A percentile compares a stretch with the other conserved stretches of the same genome.
phyloP scores from a whole-genome alignment of 2,329 filamentous ascomycete genomes.

The Ceratocystiopsis sp. region DNA sequence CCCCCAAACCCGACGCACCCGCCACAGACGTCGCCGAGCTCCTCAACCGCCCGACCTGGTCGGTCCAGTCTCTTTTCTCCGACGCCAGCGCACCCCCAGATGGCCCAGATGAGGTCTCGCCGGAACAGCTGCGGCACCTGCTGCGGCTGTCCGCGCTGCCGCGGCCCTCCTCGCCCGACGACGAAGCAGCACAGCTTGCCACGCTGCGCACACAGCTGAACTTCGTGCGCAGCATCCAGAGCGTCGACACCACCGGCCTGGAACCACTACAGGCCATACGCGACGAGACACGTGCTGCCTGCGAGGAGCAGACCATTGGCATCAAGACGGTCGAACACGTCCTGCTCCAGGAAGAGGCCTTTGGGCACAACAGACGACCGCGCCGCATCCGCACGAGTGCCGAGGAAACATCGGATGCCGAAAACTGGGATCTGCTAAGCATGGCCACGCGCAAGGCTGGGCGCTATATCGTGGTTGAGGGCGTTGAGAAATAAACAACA shows the following conservation, averaged over 20 bases:
- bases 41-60: conserved; percentile 54
- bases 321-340: conserved; percentile 38
- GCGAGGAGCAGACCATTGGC: conserved; percentile 39
- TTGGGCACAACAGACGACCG: conserved; percentile 36
- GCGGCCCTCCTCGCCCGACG: conserved; percentile 39
- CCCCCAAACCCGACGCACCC: neutral
- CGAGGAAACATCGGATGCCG: conserved; percentile 26
- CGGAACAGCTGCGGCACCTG: conserved; percentile 60
- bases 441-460: conserved; percentile 50
- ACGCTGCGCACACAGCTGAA: conserved; percentile 69
- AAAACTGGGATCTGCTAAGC: conserved; percentile 55
- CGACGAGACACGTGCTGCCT: conserved; percentile 51
- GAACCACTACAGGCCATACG: conserved; percentile 62
- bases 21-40: conserved; percentile 1
- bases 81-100: neutral
- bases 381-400: conserved; percentile 15
- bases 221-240: conserved; percentile 78
- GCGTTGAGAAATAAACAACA: conserved; percentile 10
- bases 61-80: conserved; percentile 53
- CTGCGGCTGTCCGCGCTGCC: conserved; percentile 81
- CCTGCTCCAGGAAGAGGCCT: conserved; percentile 40
- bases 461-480: conserved; percentile 63
- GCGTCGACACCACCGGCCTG: conserved; percentile 55
- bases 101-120: conserved; percentile 29
- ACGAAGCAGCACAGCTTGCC: conserved; percentile 53